A percentile compares a stretch with the other conserved stretches of the same genome.
phyloP scores from a whole-genome alignment of 148 eudicot genomes.

The Cornus kousa region DNA sequence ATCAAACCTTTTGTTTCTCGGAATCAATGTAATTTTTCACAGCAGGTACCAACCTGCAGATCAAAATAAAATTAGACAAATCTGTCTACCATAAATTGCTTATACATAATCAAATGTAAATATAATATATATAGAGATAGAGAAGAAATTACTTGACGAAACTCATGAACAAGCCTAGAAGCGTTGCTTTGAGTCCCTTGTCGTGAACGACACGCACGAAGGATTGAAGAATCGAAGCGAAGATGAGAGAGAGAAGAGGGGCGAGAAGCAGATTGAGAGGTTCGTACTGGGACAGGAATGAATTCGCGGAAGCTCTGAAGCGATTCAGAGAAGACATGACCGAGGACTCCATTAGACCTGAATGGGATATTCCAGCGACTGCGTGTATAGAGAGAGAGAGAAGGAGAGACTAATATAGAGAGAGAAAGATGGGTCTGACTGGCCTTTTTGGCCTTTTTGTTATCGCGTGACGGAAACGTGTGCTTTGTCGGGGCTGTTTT shows the following conservation, averaged over 20 bases:
- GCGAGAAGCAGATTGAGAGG: conserved; percentile 51
- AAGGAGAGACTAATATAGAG: background rate
- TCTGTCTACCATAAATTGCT: background rate
- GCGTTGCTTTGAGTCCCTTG: conserved; percentile 53
- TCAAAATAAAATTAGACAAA: background rate
- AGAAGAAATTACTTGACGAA: conserved; percentile 52
- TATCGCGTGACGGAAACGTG: conserved; percentile 3
- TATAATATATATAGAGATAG: background rate
- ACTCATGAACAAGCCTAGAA: conserved; percentile 51
- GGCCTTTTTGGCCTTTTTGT: background rate
- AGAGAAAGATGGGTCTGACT: background rate
- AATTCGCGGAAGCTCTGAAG: conserved; percentile 49
- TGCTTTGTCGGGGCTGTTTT: no score
- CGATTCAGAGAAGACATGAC: conserved; percentile 23
- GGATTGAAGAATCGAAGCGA: conserved; percentile 49
- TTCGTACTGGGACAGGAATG: conserved; percentile 53
- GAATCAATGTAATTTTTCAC: conserved; percentile 71
- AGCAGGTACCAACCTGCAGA: conserved; percentile 74
- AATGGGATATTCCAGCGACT: background rate
- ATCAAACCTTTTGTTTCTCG: conserved; percentile 78
- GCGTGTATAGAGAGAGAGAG: background rate
- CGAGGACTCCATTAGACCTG: conserved; percentile 14
- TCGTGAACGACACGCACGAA: conserved; percentile 38
- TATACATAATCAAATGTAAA: no score
- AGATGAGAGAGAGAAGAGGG: conserved; percentile 55